Percentiles rank a stretch among this genome's conserved stretches.
Conservation (phyloP, 495 filamentous ascomycete genomes). For the Pyrenula aspistea region DNA sequence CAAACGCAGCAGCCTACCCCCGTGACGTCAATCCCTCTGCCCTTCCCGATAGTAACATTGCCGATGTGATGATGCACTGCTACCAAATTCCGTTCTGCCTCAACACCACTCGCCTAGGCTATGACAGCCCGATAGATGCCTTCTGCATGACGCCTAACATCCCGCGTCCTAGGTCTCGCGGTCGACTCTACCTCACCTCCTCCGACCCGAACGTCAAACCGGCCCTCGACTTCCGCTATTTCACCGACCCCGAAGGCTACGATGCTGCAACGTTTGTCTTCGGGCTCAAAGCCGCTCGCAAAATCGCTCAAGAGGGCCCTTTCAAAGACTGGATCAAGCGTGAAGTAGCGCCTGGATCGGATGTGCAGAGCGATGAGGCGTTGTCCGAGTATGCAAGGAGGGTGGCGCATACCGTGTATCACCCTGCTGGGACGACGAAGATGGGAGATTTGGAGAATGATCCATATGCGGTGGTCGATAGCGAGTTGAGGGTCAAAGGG, state of each 20-base stretch:
- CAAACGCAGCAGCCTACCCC: conserved; percentile 40
- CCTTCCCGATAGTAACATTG: conserved; percentile 49
- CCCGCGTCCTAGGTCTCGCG: conserved; percentile 64
- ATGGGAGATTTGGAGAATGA: conserved; percentile 62
- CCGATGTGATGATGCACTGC: conserved; percentile 86
- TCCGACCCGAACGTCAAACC: conserved; percentile 63
- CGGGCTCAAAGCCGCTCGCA: conserved; percentile 60
- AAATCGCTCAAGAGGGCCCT: conserved; percentile 55
- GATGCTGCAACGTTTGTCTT: conserved; percentile 71
- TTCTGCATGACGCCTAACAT: conserved; percentile 94
- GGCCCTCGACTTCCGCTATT: conserved; percentile 77
- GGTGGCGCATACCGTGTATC: conserved; percentile 76
- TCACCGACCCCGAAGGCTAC: conserved; percentile 74
- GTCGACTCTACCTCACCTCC: conserved; percentile 59
- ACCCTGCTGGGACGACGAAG: conserved; percentile 76
- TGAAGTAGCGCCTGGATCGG: conserved; percentile 65
- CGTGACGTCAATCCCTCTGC: conserved; percentile 8
- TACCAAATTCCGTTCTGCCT: conserved; percentile 78
- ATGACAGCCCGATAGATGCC: conserved; percentile 59
- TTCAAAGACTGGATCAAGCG: conserved; percentile 71
- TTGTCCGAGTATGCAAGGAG: conserved; percentile 62
- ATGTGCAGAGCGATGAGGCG: conserved; percentile 55
- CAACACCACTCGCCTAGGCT: conserved; percentile 61
- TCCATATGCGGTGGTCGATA: conserved; percentile 53
- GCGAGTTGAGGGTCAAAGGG: conserved; percentile 40